Evolutionary conservation across 2,329 filamentous ascomycete genomes (phyloP), one percentile per base, ranked within the genome.

Genomic region (Ophiostoma sp.): DNA sequence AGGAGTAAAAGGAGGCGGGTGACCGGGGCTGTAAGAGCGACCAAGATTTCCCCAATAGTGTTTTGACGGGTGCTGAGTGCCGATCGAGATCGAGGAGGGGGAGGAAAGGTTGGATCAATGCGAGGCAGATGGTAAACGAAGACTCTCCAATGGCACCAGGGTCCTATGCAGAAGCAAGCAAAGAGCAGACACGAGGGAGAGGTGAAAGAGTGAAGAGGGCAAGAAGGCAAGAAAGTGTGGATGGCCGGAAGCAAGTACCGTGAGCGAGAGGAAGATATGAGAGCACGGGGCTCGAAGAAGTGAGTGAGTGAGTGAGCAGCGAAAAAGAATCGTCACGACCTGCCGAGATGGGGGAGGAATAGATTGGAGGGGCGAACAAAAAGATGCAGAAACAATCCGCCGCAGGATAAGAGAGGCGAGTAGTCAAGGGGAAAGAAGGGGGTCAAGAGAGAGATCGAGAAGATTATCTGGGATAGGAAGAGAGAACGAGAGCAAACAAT

Each of bases 61-160:
- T 63, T 63, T 22, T 71, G 69, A 33, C 28, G 55, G 69, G 52
- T 36, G 39, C 39, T 39, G 42, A 15, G 52, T 55, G 31, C 22
- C 28, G 64, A 69, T 71, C 63, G 55, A 45, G 52, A 72, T 69
- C 52, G 52, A 71, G 22, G 63, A 55, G 50, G 61, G 19, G 33
- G 33, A 39, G 11, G 28, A 15, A 50, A 33, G 63, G 63, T 48
- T 39, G 50, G 55, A 69, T 71, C 55, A 69, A 74, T 72, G 73
- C 70, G 57, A 74, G 42, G 45, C 55, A 69, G 61, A 57, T 48
- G 72, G 42, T 9, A 48, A 63, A 45, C 28, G 22, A 36, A 22
- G 31, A 28, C n/a, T 22, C 22, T 31, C 31, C 48, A 66, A 72
- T 28, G 15, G 59, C n/a, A 72, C 39, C 31, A 66, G 42, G 59